Percentiles rank a stretch among this genome's conserved stretches.
Conservation (phyloP, 495 filamentous ascomycete genomes). For the Massariosphaeria phaeospora region DNA sequence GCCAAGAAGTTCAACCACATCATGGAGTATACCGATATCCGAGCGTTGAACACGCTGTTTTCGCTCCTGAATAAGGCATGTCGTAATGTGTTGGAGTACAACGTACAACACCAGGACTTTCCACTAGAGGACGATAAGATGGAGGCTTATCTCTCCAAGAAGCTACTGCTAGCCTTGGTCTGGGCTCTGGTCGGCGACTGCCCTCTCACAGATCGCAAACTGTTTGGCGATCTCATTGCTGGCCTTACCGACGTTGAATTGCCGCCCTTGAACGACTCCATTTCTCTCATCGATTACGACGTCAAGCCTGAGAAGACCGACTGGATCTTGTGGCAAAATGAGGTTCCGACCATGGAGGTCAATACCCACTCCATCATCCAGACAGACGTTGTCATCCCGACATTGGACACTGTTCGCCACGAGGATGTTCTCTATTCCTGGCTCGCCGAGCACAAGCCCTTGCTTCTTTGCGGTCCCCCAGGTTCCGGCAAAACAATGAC, state of each 20-base stretch:
- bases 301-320: constrained; percentile 78
- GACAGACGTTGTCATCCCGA: constrained; percentile 96
- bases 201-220: constrained; percentile 77
- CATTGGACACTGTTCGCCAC: constrained; percentile 91
- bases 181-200: constrained; percentile 97
- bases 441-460: constrained; percentile 96
- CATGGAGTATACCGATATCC: constrained; percentile 92
- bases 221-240: constrained; percentile 77
- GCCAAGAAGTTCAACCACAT: constrained; percentile 82
- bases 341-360: constrained; percentile 90
- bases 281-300: constrained; percentile 92
- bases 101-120: constrained; percentile 88
- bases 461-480: constrained; percentile 92
- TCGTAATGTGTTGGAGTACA: constrained; percentile 89
- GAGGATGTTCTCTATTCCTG: constrained; percentile 98
- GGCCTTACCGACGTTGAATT: constrained; percentile 77
- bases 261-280: constrained; percentile 63
- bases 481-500: constrained; percentile 99
- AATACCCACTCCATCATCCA: constrained; percentile 96
- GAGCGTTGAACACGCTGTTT: constrained; percentile 88
- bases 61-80: constrained; percentile 91
- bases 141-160: constrained; percentile 86
- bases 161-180: constrained; percentile 80
- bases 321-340: constrained; percentile 89
- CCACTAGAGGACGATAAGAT: constrained; percentile 82